Evolutionary conservation across 106 monocot genomes (phyloP).

Genomic region (Allium fistulosum): DNA sequence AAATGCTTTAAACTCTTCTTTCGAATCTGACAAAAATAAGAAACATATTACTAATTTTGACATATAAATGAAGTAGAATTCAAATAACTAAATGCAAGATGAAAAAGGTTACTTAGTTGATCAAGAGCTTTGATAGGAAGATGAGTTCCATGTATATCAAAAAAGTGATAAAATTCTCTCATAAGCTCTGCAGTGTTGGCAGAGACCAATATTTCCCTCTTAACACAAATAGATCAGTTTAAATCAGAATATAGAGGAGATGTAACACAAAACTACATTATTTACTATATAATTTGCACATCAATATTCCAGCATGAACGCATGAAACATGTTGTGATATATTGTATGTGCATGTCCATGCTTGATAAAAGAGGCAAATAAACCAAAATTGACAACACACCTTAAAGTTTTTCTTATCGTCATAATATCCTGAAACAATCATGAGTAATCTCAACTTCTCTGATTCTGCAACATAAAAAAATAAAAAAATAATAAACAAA

Average conservation of each 20-base stretch:
- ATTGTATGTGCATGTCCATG: too few relatives aligned
- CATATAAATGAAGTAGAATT: not conserved
- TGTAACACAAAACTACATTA: too few relatives aligned
- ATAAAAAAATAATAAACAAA: too few relatives aligned
- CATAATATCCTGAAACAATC: slow-evolving; percentile 34
- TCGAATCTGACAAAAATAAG: slow-evolving; percentile 4
- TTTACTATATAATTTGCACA: too few relatives aligned
- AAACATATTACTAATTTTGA: not conserved
- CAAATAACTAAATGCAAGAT: not conserved
- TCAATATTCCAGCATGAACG: too few relatives aligned
- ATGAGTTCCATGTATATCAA: slow-evolving; percentile 16
- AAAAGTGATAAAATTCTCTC: slow-evolving; percentile 15
- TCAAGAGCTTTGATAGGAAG: slow-evolving; percentile 18
- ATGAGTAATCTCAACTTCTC: slow-evolving; percentile 21
- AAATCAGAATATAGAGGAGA: too few relatives aligned
- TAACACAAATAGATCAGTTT: not conserved
- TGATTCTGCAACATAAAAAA: slow-evolving; percentile 7
- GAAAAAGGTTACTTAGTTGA: slow-evolving; percentile 5
- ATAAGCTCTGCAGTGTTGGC: slow-evolving; percentile 22
- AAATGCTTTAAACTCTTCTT: slow-evolving; percentile 21
- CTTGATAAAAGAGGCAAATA: not conserved
- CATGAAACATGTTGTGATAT: too few relatives aligned
- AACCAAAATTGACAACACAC: not conserved
- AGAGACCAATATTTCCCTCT: slow-evolving; percentile 34
- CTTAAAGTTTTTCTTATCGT: slow-evolving; percentile 26